Evolutionary conservation across 1,139 yeast genomes (phyloP), one percentile per base, ranked within the genome.

Genomic region (Torulaspora pretoriensis): DNA sequence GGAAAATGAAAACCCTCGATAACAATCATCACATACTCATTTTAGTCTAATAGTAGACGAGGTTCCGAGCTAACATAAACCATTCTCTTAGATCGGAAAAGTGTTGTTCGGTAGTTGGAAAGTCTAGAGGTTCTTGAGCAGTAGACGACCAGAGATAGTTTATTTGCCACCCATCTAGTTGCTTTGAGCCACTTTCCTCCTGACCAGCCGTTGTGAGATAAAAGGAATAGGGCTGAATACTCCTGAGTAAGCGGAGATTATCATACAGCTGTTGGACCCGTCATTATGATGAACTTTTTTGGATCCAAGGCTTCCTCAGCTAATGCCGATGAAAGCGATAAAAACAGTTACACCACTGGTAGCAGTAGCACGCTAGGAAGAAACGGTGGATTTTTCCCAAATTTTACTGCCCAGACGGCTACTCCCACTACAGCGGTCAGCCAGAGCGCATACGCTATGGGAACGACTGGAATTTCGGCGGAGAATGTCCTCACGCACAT

Each of bases 361-460:
- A 37, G 45, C 27, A 34, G 35, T 14, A 46, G 52, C 7, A 31
- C 26, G 9, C 23, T 39, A 13, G 32, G 38, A 14, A 22, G 42
- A 22, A 48, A 50, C 14, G 49, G 48, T 24, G 62, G 60, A 14
- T 56, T 60, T 39, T 57, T 60, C 27, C 65, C 65, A 2, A 59
- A 54, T 33, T 56, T 62, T 35, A 50, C 63, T 5, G 50, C 58
- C n/a, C 65, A 61, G 33, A 58, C 64, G 4, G 65, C 65, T 17
- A 60, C 64, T 4, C 89, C 90, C 14, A 81, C 90, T 2, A 82
- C 86, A 2, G 88, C 89, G 0, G 65, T 82, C 9, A 72, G 81
- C 37, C 75, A 75, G 51, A 74, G 74, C 47, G 75, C 84, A 1
- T 74, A 80, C 62, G 90, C 78, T 2, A 77, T 81, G 63, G 90